A percentile compares a stretch with the other conserved stretches of the same genome.
Conservation (phyloP, 2,329 filamentous ascomycete species). For the Nigrospora osmanthi region DNA sequence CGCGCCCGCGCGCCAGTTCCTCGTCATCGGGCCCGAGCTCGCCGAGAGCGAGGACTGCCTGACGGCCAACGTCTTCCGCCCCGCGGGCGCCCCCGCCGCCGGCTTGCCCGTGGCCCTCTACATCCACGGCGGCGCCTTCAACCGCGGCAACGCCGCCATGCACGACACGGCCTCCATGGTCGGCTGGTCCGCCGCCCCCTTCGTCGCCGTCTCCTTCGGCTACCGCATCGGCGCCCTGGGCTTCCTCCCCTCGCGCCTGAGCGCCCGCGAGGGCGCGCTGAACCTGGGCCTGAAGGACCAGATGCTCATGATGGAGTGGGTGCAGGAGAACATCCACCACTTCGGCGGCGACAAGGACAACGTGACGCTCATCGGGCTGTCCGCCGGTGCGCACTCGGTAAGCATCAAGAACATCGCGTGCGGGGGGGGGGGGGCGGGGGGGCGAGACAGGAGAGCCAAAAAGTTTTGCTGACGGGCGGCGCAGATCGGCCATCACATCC, state of each 20-base stretch:
- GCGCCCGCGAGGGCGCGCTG: constrained; percentile 41
- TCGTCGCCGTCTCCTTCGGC: constrained; percentile 40
- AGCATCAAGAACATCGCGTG: too few species aligned
- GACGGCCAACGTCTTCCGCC: constrained; percentile 17
- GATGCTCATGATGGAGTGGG: constrained; percentile 41
- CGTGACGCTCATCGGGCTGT: constrained; percentile 40
- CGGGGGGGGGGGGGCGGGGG: too few species aligned
- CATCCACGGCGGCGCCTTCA: constrained; percentile 38
- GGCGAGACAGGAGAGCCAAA: too few species aligned
- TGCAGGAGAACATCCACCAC: constrained; percentile 41
- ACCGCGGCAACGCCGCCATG: constrained; percentile 29
- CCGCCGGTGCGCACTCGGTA: constrained; percentile 44
- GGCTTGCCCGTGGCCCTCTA: constrained; percentile 28
- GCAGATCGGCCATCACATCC: constrained; percentile 48
- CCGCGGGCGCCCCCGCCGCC: background rate
- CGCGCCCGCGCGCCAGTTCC: constrained; percentile 11
- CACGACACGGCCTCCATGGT: constrained; percentile 44
- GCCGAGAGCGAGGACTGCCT: constrained; percentile 16
- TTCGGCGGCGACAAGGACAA: constrained; percentile 44
- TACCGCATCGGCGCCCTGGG: constrained; percentile 51
- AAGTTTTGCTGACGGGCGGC: background rate
- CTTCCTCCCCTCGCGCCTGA: constrained; percentile 45
- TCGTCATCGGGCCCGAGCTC: constrained; percentile 9
- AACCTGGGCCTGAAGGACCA: constrained; percentile 52
- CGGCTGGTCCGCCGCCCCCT: constrained; percentile 32